phyloP scores from a whole-genome alignment of 225 moss, liverwort and hornwort species.

The Antitrichia curtipendula region DNA sequence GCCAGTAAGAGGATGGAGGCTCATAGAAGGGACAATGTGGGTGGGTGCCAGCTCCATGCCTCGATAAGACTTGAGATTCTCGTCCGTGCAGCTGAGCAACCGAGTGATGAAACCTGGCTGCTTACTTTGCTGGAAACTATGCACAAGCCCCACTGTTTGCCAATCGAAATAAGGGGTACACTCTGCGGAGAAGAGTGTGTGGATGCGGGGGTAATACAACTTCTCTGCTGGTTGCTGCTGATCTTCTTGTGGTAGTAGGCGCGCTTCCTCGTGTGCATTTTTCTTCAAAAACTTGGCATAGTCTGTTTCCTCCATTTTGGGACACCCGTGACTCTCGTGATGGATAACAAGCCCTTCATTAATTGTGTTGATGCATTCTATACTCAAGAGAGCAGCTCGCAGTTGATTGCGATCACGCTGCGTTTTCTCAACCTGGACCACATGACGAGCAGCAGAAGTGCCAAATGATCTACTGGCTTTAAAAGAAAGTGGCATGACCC shows the following conservation, averaged over 20 bases:
- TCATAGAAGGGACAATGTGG: constrained; percentile 83
- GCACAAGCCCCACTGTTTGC: constrained; percentile 94
- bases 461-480: not conserved
- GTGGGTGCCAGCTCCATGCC: constrained; percentile 76
- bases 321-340: constrained; percentile 61
- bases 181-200: constrained; percentile 84
- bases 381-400: constrained; percentile 61
- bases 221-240: not conserved
- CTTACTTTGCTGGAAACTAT: constrained; percentile 68
- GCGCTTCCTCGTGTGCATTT: constrained; percentile 27
- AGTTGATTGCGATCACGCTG: constrained; percentile 28
- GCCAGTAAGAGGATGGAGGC: constrained; percentile 70
- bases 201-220: constrained; percentile 55
- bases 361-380: constrained; percentile 92
- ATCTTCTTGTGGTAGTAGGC: constrained; percentile 19
- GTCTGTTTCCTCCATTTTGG: constrained; percentile 39
- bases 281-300: constrained; percentile 50
- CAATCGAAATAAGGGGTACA: constrained; percentile 82
- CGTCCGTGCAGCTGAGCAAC: constrained; percentile 76
- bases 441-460: not conserved
- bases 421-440: constrained; percentile 47
- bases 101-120: constrained; percentile 83
- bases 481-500: not conserved
- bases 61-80: constrained; percentile 44
- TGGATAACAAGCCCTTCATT: constrained; percentile 77